phyloP scores from a whole-genome alignment of 345 rosid species.

The Triadica sebifera region DNA sequence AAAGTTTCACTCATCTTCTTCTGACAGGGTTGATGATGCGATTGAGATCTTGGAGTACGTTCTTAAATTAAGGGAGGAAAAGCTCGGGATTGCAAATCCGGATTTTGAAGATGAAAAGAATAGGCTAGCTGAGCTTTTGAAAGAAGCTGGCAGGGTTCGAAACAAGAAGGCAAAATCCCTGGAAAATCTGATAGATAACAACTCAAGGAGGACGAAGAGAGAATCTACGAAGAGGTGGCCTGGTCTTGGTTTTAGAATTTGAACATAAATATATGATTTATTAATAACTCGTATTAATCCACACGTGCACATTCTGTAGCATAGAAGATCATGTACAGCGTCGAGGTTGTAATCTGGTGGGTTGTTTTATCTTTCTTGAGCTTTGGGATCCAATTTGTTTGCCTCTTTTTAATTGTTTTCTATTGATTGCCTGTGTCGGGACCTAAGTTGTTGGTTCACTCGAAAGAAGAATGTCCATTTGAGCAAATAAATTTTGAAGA shows the following conservation, averaged over 20 bases:
- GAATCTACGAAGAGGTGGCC: conserved; percentile 81
- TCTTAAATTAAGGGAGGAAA: conserved; percentile 88
- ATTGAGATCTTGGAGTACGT: conserved; percentile 90
- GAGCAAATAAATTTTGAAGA: conserved; percentile 35
- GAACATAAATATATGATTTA: conserved; percentile 14
- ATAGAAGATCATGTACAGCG: conserved; percentile 57
- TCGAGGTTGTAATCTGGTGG: conserved; percentile 37
- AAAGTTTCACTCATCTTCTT: neutral
- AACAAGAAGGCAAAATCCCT: conserved; percentile 89
- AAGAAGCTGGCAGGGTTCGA: conserved; percentile 91
- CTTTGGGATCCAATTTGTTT: conserved; percentile 23
- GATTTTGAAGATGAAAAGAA: conserved; percentile 96
- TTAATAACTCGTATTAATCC: conserved; percentile 19
- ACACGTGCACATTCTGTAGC: conserved; percentile 44
- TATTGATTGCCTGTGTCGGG: conserved; percentile 37
- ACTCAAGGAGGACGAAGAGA: conserved; percentile 72
- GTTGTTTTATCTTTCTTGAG: conserved; percentile 5
- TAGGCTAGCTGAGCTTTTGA: conserved; percentile 86
- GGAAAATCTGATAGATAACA: conserved; percentile 86
- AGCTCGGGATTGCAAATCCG: conserved; percentile 95
- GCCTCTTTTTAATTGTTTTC: conserved; percentile 26
- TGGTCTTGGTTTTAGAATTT: conserved; percentile 81
- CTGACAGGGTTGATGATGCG: conserved; percentile 89
- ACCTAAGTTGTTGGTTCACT: conserved; percentile 17
- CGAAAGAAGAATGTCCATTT: conserved; percentile 22